Evolutionary conservation across 2,329 filamentous ascomycete species (phyloP).

Genomic region (Monilinia laxa): DNA sequence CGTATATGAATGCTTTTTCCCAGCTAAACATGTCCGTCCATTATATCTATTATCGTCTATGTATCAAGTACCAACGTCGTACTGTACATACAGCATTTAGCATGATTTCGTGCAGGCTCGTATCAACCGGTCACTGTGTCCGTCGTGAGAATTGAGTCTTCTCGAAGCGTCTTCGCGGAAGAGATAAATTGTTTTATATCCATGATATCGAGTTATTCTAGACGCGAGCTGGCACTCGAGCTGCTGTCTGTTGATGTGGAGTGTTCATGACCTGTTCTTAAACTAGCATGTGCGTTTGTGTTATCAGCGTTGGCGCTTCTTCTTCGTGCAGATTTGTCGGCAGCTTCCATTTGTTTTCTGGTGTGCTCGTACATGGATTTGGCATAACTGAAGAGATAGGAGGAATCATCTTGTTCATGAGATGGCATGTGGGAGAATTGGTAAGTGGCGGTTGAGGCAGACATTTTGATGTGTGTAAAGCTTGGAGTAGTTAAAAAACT

Average conservation of each 20-base stretch:
- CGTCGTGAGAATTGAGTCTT: too few species aligned
- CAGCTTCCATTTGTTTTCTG: conserved; percentile 62
- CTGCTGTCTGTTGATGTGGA: neutral
- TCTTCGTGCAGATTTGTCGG: conserved; percentile 47
- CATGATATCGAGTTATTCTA: too few species aligned
- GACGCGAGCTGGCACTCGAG: neutral
- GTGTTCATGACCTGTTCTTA: conserved; percentile 10
- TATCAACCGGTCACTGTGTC: neutral
- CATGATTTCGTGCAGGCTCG: neutral
- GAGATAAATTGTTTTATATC: neutral
- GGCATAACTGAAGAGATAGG: conserved; percentile 48
- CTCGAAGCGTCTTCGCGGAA: too few species aligned
- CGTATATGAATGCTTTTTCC: conserved; percentile 5
- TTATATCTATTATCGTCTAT: neutral
- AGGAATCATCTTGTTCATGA: neutral
- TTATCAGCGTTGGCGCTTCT: conserved; percentile 21
- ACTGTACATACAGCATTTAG: too few species aligned
- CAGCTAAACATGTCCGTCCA: neutral
- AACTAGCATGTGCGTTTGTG: conserved; percentile 25
- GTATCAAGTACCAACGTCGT: neutral
- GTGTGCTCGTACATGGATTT: conserved; percentile 64
- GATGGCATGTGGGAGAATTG: conserved; percentile 1
- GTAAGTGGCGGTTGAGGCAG: conserved; percentile 5
- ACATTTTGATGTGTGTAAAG: conserved; percentile 3
- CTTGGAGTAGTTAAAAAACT: neutral